Base-by-base conservation (phyloP, 192 early-diverging fungal genomes). In the Anaeromyces robustus region DNA sequence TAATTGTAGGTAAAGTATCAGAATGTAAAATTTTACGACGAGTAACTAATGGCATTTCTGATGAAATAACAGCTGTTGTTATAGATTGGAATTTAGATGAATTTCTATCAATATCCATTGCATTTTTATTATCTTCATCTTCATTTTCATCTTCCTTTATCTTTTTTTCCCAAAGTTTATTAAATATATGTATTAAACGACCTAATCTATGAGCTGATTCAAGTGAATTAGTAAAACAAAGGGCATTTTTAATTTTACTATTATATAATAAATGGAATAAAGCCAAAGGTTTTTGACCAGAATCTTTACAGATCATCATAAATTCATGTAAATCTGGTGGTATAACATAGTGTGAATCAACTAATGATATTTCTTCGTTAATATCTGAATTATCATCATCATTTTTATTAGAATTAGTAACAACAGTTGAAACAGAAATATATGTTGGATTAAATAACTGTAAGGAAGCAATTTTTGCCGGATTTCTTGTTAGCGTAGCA, bases 401-500 rank as follows among this genome's bases (percentile, higher is more conserved):
- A 52, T 86, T 81, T 17, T 30, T 83, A 18, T 84, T 85, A 52
- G 90, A 85, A 29, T 28, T 29, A 29, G 79, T 77, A 9, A 37
- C 78, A 14, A 41, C 34, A 29, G 30, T 29, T n/a, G 79, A 43
- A n/a, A 96, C 93, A 34, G 94, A 87, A 80, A 99, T 94, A 82
- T 95, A 96, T 43, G 89, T 88, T 18, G 97, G 97, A 78, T 95
- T 86, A 29, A 85, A 85, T 30, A 99, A 87, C 80, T 92, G 89
- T 12, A 99, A 87, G 30, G 90, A 88, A 16, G 96, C 95, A 80
- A 99, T 92, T 81, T 96, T 96, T 82, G 93, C 94, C 6, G 96
- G 96, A 78, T 99, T 94, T 30, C 92, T 89, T 4, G 97, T 96
- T 77, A 99, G 86, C 4, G 97, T 99, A 0, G 97, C 97, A 29